Base-by-base conservation (phyloP, 768 basidiomycete genomes). In the Leccinum longicurvipes region DNA sequence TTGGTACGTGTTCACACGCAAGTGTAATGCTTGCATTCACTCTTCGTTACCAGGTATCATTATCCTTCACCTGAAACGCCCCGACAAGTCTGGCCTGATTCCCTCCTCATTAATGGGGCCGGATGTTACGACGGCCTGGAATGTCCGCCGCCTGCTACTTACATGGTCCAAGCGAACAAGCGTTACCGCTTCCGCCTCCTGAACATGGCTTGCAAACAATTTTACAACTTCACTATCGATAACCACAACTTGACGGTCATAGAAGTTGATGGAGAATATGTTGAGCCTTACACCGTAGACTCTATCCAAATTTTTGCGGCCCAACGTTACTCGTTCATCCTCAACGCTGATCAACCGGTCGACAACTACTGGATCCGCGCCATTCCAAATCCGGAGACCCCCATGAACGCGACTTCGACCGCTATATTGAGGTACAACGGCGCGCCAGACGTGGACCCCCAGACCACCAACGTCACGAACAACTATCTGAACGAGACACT, bases 261-360 rank as follows among this genome's bases (percentile, higher is more conserved):
- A 41, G 74, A 76, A 61, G 77, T 71, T 5, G 80, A 81, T 47
- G 73, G 75, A 8, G 59, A 74, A n/a, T 73, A 70, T 34, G 71
- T 73, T 8, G 55, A 71, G 19, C 77, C 77, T 9, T 60, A 77
- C n/a, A 62, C 60, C 9, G 77, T 76, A 2, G 75, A 79, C 52
- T 66, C 61, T 12, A 62, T 76, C 49, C 69, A 68, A 27, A 73
- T 76, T 24, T 66, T 62, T 12, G 54, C 67, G 4, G 77, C 73
- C 4, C 79, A 81, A 58, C 75, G 79, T 19, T 80, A 79, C 54
- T 80, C 79, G 0, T 72, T 81, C 57, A 67, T 81, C 24, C 59
- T 81, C 15, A 61, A 68, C 62, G 75, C 80, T 3, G 68, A 75
- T 56, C 67, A 76, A 45, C 60, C 71, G 0, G 45, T 75, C 21